Evolutionary conservation across 345 rosid genomes (phyloP).

Genomic region (Angophora floribunda): DNA sequence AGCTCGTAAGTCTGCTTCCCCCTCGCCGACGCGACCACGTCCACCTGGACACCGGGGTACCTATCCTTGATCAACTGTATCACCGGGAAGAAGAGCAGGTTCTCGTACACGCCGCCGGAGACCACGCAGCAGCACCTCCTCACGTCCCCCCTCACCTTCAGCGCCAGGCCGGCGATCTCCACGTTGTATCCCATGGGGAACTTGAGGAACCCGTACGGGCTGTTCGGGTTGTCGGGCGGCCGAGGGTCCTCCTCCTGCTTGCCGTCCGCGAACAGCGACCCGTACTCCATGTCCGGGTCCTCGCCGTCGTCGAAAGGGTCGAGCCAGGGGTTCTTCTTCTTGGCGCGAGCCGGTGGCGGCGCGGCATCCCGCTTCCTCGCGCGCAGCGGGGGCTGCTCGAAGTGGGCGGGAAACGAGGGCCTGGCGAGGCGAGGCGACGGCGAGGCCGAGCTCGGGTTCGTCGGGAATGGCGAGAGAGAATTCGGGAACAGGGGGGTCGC

Average conservation of each 20-base stretch:
- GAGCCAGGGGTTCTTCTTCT: constrained; percentile 78
- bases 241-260: constrained; percentile 91
- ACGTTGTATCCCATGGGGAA: constrained; percentile 72
- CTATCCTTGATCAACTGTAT: constrained; percentile 88
- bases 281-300: constrained; percentile 67
- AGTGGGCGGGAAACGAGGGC: constrained; percentile 21
- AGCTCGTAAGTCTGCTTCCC: constrained; percentile 88
- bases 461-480: constrained; percentile 32
- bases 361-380: constrained; percentile 9
- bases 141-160: constrained; percentile 89
- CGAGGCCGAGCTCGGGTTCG: constrained; percentile 28
- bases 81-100: constrained; percentile 70
- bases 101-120: constrained; percentile 93
- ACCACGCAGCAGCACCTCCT: constrained; percentile 80
- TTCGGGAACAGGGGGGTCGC: constrained; percentile 43
- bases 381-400: neutral
- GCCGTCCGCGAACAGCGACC: constrained; percentile 68
- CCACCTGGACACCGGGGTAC: constrained; percentile 93
- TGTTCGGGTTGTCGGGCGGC: constrained; percentile 69
- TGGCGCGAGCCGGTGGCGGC: constrained; percentile 7
- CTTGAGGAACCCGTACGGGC: constrained; percentile 86
- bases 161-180: constrained; percentile 66
- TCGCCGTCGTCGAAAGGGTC: constrained; percentile 78
- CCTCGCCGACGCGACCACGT: constrained; percentile 58
- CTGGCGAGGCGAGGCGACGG: constrained; percentile 13